A percentile compares a stretch with the other conserved stretches of the same genome.
Conservation (phyloP, 257 asterid genomes). For the Ilex aquifolium region DNA sequence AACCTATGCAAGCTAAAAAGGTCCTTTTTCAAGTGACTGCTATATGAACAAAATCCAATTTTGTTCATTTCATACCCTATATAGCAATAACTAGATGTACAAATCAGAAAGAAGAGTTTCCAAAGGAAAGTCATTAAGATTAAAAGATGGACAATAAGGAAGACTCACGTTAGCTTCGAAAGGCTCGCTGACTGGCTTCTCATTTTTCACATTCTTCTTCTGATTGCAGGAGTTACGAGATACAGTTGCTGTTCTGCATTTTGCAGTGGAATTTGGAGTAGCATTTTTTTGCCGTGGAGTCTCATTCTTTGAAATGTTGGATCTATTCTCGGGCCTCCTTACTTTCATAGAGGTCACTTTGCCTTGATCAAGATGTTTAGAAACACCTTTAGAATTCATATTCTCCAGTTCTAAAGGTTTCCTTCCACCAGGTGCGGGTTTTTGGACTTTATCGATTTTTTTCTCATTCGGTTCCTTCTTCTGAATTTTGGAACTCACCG, state of each 20-base stretch:
- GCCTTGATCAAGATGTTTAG: background rate
- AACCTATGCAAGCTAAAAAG: conserved; percentile 8
- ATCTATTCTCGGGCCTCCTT: background rate
- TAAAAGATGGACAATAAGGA: background rate
- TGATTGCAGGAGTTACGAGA: conserved; percentile 12
- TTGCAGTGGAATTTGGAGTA: background rate
- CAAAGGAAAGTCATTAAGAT: background rate
- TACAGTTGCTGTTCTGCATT: background rate
- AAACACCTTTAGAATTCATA: background rate
- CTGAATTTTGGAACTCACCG: background rate
- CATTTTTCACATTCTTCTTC: conserved; percentile 34
- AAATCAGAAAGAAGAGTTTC: background rate
- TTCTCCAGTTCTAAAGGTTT: background rate
- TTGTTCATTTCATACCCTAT: background rate
- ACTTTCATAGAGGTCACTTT: background rate
- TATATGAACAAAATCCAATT: background rate
- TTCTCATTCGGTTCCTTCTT: background rate
- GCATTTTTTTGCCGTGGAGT: background rate
- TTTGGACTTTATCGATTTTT: background rate
- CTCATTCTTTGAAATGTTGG: background rate
- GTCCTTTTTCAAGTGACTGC: background rate
- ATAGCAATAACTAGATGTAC: conserved; percentile 1
- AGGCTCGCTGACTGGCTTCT: conserved; percentile 26
- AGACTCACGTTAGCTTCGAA: conserved; percentile 33
- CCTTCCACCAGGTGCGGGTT: background rate